Evolutionary conservation across 768 basidiomycete genomes (phyloP).

Genomic region (Mycena polygramma): DNA sequence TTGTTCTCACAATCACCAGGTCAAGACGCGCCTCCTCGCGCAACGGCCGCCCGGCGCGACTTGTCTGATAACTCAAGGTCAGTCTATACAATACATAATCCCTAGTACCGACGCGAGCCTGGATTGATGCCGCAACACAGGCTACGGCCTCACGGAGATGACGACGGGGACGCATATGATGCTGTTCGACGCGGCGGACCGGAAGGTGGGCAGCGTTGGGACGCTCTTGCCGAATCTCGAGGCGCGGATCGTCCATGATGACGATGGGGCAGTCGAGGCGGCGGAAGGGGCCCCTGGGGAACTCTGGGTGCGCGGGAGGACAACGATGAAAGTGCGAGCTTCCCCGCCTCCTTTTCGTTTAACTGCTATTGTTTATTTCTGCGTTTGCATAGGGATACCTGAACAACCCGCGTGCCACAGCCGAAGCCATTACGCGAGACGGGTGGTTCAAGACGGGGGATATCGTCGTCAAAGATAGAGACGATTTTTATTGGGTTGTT

Average conservation of each 20-base stretch:
- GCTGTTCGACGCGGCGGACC: slow-evolving; percentile 53
- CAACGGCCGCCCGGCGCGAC: slow-evolving; percentile 56
- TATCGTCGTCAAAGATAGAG: slow-evolving; percentile 71
- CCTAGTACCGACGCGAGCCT: no score
- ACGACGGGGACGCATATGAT: slow-evolving; percentile 77
- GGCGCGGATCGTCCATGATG: slow-evolving; percentile 75
- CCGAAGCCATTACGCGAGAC: slow-evolving; percentile 73
- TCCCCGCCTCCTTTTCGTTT: no score
- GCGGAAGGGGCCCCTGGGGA: slow-evolving; percentile 77
- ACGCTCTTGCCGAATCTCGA: slow-evolving; percentile 76
- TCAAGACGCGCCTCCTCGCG: slow-evolving; percentile 51
- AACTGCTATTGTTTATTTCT: no score
- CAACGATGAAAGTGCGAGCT: slow-evolving; percentile 76
- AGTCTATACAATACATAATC: background rate
- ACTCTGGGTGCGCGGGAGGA: slow-evolving; percentile 84
- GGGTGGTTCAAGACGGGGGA: slow-evolving; percentile 94
- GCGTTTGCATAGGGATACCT: slow-evolving; percentile 70
- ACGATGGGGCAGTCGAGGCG: slow-evolving; percentile 62
- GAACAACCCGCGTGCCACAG: slow-evolving; percentile 78
- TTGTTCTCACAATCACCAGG: slow-evolving; percentile 35
- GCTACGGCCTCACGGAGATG: slow-evolving; percentile 88
- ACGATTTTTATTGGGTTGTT: slow-evolving; percentile 78
- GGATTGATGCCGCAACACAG: slow-evolving; percentile 44
- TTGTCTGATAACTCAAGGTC: slow-evolving; percentile 67
- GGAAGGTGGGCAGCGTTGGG: slow-evolving; percentile 77